These are phyloP conservation scores for Entamoeba nuttalli DNA, from an alignment of 208 protist genomes.

Conservation along the genomic window DNA sequence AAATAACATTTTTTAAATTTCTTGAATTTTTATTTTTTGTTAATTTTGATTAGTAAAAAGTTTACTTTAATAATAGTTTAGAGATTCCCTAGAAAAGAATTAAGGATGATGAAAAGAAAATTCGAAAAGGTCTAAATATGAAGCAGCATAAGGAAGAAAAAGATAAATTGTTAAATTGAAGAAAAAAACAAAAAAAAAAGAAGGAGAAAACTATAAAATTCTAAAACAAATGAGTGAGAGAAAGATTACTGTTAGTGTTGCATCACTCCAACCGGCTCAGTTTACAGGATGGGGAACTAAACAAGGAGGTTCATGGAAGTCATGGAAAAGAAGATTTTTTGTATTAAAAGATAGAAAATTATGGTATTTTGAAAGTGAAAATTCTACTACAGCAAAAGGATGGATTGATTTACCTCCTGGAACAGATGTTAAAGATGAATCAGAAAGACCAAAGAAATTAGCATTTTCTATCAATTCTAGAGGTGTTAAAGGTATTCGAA, in stretches of 20 bases:
- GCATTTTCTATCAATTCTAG: not conserved
- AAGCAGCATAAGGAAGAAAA: too few relatives aligned
- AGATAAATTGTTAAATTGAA: too few relatives aligned
- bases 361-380: not conserved
- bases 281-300: not conserved
- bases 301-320: not conserved
- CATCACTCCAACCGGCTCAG: not conserved
- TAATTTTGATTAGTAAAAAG: too few relatives aligned
- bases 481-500: not conserved
- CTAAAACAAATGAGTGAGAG: not conserved
- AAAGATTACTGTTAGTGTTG: not conserved
- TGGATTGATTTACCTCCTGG: not conserved
- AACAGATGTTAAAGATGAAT: not conserved
- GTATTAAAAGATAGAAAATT: not conserved
- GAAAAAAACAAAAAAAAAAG: too few relatives aligned
- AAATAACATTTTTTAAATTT: too few relatives aligned
- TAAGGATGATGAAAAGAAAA: too few relatives aligned
- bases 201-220: too few relatives aligned
- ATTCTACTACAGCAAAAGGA: not conserved
- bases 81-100: too few relatives aligned
- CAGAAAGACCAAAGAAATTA: not conserved
- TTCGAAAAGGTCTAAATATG: too few relatives aligned
- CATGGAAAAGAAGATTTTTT: not conserved
- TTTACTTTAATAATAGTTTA: too few relatives aligned
- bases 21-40: too few relatives aligned